Base-by-base conservation (phyloP, 768 basidiomycete species). In the Pholiota molesta region DNA sequence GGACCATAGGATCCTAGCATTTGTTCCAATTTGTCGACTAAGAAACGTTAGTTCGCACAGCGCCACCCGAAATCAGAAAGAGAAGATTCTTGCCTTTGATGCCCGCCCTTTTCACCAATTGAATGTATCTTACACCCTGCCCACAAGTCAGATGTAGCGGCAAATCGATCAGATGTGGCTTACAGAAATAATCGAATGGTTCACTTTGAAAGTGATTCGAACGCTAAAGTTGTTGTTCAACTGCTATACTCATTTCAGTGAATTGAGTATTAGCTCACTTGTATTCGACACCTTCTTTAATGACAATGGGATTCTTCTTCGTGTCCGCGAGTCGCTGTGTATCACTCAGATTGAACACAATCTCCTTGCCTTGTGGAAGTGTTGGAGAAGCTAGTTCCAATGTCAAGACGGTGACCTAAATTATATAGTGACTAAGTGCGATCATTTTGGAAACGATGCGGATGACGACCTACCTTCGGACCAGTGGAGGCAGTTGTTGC, bases 1-100 rank as follows among this genome's bases (percentile, higher is more conserved):
- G 94, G 92, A 2, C 93, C 91, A 73, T 95, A 97, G 3, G 94
- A 95, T 17, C 97, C 97, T 21, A 98, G 83, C 97, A 99, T 98
- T 68, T 91, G 85, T 71, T 96, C 94, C 68, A 93, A 73, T 74
- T 91, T 97, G 76, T 97, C 97, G 69, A 97, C 95, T 95, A 70
- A 11, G 28, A 42, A 35, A 59, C 61, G 31, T 55, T 59, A 51
- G 58, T 60, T 2, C 23, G 11, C n/a, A 10, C 7, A 49, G 23
- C 19, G 21, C 23, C 47, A 47, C 39, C 56, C 19, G 42, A 5
- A 21, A 49, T 57, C 42, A 42, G 10, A 55, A 55, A 31, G 8
- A 16, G 44, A 9, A 47, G 2, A 21, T 28, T 49, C 66, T 29
- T 66, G 94, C 95, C 91, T 75, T 79, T 88, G 35, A 96, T 33